Base-by-base conservation (phyloP, 2,329 filamentous ascomycete species). In the Macrophomina tecta region DNA sequence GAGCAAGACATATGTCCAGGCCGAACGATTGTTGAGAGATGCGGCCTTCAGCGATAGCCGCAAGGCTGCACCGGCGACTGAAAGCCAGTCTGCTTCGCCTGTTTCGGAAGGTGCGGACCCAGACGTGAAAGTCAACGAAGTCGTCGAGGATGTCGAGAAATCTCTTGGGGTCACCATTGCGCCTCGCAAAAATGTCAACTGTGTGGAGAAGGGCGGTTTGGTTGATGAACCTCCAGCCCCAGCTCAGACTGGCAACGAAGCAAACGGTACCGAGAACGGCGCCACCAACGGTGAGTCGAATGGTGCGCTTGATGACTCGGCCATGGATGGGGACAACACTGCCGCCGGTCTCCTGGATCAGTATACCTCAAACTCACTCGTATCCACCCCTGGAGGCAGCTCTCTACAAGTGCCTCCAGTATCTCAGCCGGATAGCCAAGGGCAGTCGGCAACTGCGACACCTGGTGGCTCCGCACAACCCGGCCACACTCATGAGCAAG, bases 141-240 rank as follows among this genome's bases (percentile, higher is more conserved):
- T 97, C 46, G 85, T 94, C 30, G 84, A 87, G 49, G 87, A 92
- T 65, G 87, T 97, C 1, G 92, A 97, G 79, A 82, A 84, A 61
- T 82, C 87, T 2, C 84, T 91, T n/a, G 89, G 89, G 18, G 88
- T 88, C 65, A 88, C 87, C 69, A 87, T 92, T 51, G 84, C 86
- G 45, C 82, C 85, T 32, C 86, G 91, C 64, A 86, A 88, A 60
- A 84, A 86, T 30, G 84, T 94, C 7, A 84, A 87, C 45, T 89
- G 92, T 53, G 85, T 96, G 51, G 89, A 95, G 73, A 91, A 91
- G 73, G 93, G 93, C 58, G 93, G 93, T 2, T 86, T 87, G 61
- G 80, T 82, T 40, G 81, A 93, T 77, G 87, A 92, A 36, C 71
- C 76, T 5, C 73, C 71, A 16, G 52, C 56, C n/a, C 49, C 70